These are phyloP conservation scores for Plicaturopsis crispa DNA, from an alignment of 768 basidiomycete species.

Conservation along the genomic window DNA sequence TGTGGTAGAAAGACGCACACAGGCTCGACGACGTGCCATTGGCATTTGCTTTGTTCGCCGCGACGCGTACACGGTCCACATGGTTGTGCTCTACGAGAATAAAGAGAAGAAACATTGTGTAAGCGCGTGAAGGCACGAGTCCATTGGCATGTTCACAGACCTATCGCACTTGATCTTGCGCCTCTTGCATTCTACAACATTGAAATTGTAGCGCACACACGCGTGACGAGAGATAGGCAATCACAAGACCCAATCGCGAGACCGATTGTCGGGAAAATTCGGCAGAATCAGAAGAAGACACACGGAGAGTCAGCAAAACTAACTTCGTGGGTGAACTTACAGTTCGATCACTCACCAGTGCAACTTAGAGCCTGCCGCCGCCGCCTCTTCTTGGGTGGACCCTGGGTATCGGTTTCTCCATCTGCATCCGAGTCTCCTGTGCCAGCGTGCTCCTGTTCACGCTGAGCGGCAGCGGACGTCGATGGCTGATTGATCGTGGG, in stretches of 20 bases:
- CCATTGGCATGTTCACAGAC: conserved; percentile 27
- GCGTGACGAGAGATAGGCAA: conserved; percentile 17
- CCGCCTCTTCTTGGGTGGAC: conserved; percentile 76
- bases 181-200: conserved; percentile 65
- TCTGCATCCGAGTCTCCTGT: conserved; percentile 52
- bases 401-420: conserved; percentile 38
- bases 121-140: conserved; percentile 9
- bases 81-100: conserved; percentile 54
- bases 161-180: conserved; percentile 88
- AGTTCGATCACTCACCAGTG: conserved; percentile 50
- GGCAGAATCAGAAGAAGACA: conserved; percentile 8
- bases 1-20: too few species aligned
- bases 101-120: too few species aligned
- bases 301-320: conserved; percentile 12
- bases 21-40: conserved; percentile 79
- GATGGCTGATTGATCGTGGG: conserved; percentile 14
- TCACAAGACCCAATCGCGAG: conserved; percentile 12
- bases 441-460: conserved; percentile 24
- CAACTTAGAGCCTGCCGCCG: conserved; percentile 79
- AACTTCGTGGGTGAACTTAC: too few species aligned
- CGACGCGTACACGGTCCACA: conserved; percentile 76
- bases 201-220: conserved; percentile 21
- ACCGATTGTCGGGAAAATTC: conserved; percentile 17
- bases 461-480: conserved; percentile 17
- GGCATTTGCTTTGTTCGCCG: conserved; percentile 74